Evolutionary conservation across 176 grass and related monocot species (phyloP).

Genomic region (Typha latifolia): DNA sequence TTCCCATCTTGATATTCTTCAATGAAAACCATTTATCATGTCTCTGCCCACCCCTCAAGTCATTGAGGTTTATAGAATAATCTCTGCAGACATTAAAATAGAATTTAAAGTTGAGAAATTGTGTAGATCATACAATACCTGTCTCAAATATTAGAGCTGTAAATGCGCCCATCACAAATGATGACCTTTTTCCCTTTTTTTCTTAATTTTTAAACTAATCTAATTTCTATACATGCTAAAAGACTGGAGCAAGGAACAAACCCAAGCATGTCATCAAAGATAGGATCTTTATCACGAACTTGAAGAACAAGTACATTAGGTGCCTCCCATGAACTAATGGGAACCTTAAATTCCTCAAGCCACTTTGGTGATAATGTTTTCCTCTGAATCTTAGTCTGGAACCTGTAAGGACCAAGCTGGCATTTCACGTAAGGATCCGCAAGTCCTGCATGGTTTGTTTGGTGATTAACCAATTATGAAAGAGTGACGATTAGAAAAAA

Average conservation of each 20-base stretch:
- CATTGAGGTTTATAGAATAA: conserved; percentile 55
- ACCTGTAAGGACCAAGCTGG: conserved; percentile 62
- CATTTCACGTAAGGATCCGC: conserved; percentile 89
- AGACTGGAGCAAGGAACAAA: conserved; percentile 25
- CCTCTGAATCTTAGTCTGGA: conserved; percentile 82
- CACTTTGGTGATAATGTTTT: conserved; percentile 94
- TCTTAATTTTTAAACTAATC: too few relatives aligned
- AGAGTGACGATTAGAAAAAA: background rate
- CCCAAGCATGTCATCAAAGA: conserved; percentile 93
- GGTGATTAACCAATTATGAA: conserved; percentile 9
- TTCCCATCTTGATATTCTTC: conserved; percentile 84
- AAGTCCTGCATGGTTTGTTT: conserved; percentile 41
- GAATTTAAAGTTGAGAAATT: background rate
- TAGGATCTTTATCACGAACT: conserved; percentile 85
- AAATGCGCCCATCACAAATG: background rate
- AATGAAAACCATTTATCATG: conserved; percentile 88
- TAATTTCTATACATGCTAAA: conserved; percentile 12
- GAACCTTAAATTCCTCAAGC: conserved; percentile 86
- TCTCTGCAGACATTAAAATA: conserved; percentile 36
- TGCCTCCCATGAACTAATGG: conserved; percentile 81
- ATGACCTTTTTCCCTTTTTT: background rate
- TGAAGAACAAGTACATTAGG: conserved; percentile 68
- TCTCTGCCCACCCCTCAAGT: conserved; percentile 74
- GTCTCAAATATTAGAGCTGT: background rate
- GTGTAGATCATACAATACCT: background rate